Percentiles rank a stretch among this genome's conserved stretches.
Evolutionary conservation across 345 rosid species (phyloP).

Genomic region (Lepidium sativum): DNA sequence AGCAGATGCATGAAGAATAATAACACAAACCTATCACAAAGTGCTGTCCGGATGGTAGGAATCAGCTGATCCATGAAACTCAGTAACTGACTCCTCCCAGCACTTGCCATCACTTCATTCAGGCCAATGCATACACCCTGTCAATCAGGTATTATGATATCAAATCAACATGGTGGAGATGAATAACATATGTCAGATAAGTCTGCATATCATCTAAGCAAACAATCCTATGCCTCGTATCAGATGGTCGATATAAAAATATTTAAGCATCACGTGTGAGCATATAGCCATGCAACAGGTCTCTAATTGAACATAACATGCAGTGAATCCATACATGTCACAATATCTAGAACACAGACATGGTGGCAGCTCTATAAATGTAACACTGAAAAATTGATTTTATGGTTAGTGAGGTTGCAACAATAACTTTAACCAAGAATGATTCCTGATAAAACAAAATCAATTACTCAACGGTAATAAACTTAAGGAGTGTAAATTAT

Average conservation of each 20-base stretch:
- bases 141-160: constrained; percentile 10
- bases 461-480: not conserved
- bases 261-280: not conserved
- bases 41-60: constrained; percentile 88
- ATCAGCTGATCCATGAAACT: constrained; percentile 95
- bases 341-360: not conserved
- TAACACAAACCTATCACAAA: constrained; percentile 75
- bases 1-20: not conserved
- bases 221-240: constrained; percentile 5
- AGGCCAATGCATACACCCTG: constrained; percentile 98
- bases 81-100: constrained; percentile 83
- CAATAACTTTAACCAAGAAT: not conserved
- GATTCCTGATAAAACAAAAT: not conserved
- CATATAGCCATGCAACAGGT: constrained; percentile 5
- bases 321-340: not conserved
- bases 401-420: not conserved
- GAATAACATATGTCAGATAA: not conserved
- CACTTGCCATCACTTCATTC: constrained; percentile 99
- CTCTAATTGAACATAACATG: not conserved
- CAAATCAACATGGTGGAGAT: not conserved
- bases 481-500: not conserved
- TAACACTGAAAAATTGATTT: not conserved
- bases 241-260: not conserved
- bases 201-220: not conserved
- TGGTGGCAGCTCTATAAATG: not conserved